Conservation (phyloP, 176 grass and related monocot genomes). For the Pontederia paniculata region DNA sequence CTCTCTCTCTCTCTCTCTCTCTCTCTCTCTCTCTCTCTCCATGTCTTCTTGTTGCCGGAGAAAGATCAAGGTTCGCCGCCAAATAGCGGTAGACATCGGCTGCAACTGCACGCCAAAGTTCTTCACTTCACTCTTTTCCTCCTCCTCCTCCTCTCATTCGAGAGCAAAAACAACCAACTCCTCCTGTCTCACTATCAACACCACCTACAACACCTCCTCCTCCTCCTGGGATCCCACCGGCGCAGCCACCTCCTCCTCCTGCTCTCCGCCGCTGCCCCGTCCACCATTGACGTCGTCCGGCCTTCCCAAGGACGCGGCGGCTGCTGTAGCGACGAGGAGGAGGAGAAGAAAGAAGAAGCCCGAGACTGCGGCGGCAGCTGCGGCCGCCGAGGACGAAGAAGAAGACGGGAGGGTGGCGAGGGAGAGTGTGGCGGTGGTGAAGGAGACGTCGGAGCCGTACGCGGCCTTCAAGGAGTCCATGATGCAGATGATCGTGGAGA, state of each 20-base stretch:
- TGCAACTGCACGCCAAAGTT: constrained; percentile 91
- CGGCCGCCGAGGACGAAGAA: neutral
- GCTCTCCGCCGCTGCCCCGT: constrained; percentile 9
- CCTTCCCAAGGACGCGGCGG: too few relatives aligned
- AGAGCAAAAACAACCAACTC: constrained; percentile 36
- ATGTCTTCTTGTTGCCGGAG: constrained; percentile 19
- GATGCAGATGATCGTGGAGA: constrained; percentile 98
- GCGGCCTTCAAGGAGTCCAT: constrained; percentile 94
- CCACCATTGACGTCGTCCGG: neutral
- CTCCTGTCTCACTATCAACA: constrained; percentile 35
- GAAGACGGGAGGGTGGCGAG: neutral
- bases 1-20: neutral
- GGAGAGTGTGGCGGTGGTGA: constrained; percentile 44
- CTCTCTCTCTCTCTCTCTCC: neutral
- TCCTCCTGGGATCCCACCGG: constrained; percentile 16
- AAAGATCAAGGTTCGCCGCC: constrained; percentile 45
- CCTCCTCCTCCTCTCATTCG: constrained; percentile 32
- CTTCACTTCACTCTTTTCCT: constrained; percentile 15
- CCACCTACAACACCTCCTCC: constrained; percentile 23
- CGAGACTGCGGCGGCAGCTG: neutral
- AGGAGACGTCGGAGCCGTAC: constrained; percentile 82
- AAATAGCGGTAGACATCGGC: constrained; percentile 78
- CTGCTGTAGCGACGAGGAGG: too few relatives aligned
- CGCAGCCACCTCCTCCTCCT: constrained; percentile 52
- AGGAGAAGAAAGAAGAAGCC: neutral